Conservation (phyloP, 2,329 filamentous ascomycete species). For the Ophiostoma perfectum region DNA sequence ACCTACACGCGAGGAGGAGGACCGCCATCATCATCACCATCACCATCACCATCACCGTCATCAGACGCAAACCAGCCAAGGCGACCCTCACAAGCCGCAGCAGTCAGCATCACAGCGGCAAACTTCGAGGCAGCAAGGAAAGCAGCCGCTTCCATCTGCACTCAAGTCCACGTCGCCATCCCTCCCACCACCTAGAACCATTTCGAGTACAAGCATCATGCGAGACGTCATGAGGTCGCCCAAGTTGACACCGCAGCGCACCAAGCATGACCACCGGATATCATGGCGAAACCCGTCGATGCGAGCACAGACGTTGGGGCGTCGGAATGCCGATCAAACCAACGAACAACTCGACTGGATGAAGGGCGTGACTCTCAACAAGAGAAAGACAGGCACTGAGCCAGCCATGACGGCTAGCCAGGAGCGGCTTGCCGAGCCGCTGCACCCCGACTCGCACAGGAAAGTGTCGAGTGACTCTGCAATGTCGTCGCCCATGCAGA, state of each 20-base stretch:
- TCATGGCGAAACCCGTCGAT: slow-evolving; percentile 54
- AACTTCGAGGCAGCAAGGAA: neutral
- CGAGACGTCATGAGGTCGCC: slow-evolving; percentile 30
- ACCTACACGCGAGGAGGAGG: slow-evolving; percentile 7
- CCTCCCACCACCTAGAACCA: slow-evolving; percentile 13
- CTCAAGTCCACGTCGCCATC: slow-evolving; percentile 16
- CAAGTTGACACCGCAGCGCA: slow-evolving; percentile 37
- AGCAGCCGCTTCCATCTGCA: slow-evolving; percentile 5
- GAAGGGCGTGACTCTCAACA: slow-evolving; percentile 61
- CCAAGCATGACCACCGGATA: slow-evolving; percentile 35
- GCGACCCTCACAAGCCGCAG: neutral
- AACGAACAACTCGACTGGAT: slow-evolving; percentile 62
- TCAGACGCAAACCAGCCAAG: neutral
- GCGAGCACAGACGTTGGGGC: slow-evolving; percentile 43
- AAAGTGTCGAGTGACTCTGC: slow-evolving; percentile 25
- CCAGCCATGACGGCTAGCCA: slow-evolving; percentile 15
- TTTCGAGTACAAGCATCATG: slow-evolving; percentile 20
- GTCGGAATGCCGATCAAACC: slow-evolving; percentile 42
- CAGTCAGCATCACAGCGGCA: neutral
- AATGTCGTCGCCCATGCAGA: slow-evolving; percentile 39
- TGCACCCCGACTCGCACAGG: slow-evolving; percentile 6
- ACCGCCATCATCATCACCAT: slow-evolving; percentile 2
- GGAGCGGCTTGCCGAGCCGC: slow-evolving; percentile 15
- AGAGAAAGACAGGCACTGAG: slow-evolving; percentile 44
- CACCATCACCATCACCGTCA: neutral